Evolutionary conservation across 2,329 filamentous ascomycete species (phyloP).

Genomic region (Trichoderma sp.): DNA sequence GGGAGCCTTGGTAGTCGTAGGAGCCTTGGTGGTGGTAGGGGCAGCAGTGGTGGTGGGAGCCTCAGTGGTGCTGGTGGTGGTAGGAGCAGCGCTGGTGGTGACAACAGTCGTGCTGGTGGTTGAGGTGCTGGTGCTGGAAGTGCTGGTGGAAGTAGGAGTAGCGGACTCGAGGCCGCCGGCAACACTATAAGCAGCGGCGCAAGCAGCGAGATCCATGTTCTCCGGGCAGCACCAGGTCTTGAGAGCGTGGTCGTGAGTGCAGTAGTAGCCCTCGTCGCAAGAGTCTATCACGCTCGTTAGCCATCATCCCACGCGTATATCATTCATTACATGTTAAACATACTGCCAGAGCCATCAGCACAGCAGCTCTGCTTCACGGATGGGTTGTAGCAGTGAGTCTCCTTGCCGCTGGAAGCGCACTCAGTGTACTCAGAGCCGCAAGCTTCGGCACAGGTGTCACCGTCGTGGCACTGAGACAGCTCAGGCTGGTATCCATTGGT

Average conservation of each 20-base stretch:
- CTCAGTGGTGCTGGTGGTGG: constrained; percentile 31
- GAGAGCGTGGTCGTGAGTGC: constrained; percentile 50
- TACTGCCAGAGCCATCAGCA: constrained; percentile 55
- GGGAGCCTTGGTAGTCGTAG: constrained; percentile 32
- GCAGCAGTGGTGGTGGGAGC: constrained; percentile 29
- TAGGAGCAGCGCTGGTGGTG: constrained; percentile 24
- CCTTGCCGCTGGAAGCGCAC: constrained; percentile 49
- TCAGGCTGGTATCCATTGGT: constrained; percentile 50
- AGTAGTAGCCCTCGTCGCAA: constrained; percentile 61
- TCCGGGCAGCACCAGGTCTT: constrained; percentile 62
- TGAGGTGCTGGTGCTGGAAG: constrained; percentile 27
- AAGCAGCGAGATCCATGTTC: constrained; percentile 51
- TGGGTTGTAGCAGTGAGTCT: constrained; percentile 59
- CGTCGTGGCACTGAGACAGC: constrained; percentile 47
- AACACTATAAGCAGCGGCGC: constrained; percentile 53
- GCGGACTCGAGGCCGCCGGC: constrained; percentile 44
- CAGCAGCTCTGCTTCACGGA: constrained; percentile 55
- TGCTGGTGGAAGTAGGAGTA: constrained; percentile 32
- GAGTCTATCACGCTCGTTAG: constrained; percentile 45
- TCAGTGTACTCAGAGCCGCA: constrained; percentile 51
- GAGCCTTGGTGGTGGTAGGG: constrained; percentile 22
- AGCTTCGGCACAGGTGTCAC: constrained; percentile 53
- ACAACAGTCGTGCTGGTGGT: constrained; percentile 29
- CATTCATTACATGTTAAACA: constrained; percentile 22
- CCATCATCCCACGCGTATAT: background rate